Base-by-base conservation (phyloP, 352 stramenopile genomes). In the Phytopythium vexans region DNA sequence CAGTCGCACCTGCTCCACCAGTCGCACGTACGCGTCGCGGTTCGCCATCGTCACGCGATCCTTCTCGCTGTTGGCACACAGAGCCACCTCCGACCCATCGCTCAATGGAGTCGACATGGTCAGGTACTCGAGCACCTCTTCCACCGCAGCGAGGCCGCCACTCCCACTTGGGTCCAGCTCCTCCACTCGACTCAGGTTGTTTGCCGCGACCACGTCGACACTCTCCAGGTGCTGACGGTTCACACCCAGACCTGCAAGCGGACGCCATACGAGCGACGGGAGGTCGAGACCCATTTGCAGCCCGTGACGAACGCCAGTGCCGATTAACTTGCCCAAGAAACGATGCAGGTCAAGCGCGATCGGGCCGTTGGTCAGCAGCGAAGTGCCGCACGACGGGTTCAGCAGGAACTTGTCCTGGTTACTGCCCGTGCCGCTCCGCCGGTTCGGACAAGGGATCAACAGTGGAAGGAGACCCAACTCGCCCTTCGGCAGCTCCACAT, bases 311-410 rank as follows among this genome's bases (percentile, higher is more conserved):
- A 98, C 95, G 9, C 89, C 94, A 41, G 94, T 98, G 39, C 96
- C 96, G 48, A 98, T 88, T 16, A 99, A 67, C 71, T 98, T 98
- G 41, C 97, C 97, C 8, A 99, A 65, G 66, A 98, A 99, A 15
- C 93, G 77, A 42, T 98, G 73, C 41, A 97, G 54, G 59, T 98
- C 95, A 56, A 98, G 69, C 34, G 95, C 83, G 68, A 98, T 95
- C 34, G 92, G 81, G 3, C 85, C 82, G 38, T 86, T 82, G 7
- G 88, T 88, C 35, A 93, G 68, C 45, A 85, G 88, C 14, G 83
- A 85, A 8, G 88, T 88, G 60, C 89, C 64, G 37, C 69, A 91
- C 34, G 80, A 94, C 11, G 86, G 82, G 42, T 96, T 95, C 21
- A 97, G 56, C 43, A 97, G 62, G 57, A 96, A 97, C 52, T 97